phyloP scores from a whole-genome alignment of 176 grass and related monocot species.

The Raddia distichophylla region DNA sequence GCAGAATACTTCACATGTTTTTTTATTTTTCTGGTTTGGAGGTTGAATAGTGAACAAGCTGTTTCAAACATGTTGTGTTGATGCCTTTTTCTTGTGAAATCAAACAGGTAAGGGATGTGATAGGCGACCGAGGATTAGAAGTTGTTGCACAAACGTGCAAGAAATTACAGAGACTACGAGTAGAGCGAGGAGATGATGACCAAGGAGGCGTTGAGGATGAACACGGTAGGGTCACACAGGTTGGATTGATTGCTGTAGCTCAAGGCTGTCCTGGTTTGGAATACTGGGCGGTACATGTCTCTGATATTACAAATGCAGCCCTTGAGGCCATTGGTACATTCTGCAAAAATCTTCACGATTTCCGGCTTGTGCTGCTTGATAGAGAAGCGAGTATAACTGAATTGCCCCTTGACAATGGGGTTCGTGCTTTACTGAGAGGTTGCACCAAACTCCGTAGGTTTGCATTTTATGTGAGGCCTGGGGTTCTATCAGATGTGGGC shows the following conservation, averaged over 20 bases:
- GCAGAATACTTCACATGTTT: constrained; percentile 17
- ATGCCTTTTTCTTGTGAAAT: constrained; percentile 26
- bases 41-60: constrained; percentile 15
- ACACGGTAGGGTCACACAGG: constrained; percentile 76
- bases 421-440: constrained; percentile 75
- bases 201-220: constrained; percentile 84
- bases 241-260: constrained; percentile 70
- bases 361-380: constrained; percentile 94
- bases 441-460: constrained; percentile 89
- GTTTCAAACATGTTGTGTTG: constrained; percentile 1
- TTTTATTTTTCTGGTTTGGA: constrained; percentile 39
- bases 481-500: constrained; percentile 78
- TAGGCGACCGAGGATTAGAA: constrained; percentile 85
- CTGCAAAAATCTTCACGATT: constrained; percentile 86
- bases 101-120: constrained; percentile 86
- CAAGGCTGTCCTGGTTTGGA: constrained; percentile 75
- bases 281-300: constrained; percentile 82
- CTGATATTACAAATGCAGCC: constrained; percentile 97
- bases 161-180: constrained; percentile 85
- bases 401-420: constrained; percentile 83
- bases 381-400: constrained; percentile 71
- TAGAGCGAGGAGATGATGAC: constrained; percentile 93
- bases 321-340: constrained; percentile 70
- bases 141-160: constrained; percentile 89
- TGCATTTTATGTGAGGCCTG: constrained; percentile 92